phyloP scores from a whole-genome alignment of 805 yeast species.

The Candida fluviatilis region DNA sequence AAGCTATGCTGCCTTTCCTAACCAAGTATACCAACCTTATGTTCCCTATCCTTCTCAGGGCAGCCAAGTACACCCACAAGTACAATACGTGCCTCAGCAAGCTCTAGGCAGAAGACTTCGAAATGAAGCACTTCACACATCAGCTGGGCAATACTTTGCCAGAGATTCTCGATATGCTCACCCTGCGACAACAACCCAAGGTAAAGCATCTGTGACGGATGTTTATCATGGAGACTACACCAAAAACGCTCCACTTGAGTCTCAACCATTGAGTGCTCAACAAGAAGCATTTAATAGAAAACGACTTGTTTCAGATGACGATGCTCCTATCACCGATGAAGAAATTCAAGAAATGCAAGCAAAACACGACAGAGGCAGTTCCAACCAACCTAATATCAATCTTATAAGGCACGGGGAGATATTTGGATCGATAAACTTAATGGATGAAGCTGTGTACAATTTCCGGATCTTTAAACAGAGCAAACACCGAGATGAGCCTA shows the following conservation, averaged over 20 bases:
- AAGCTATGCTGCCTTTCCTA: background rate
- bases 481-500: conserved; percentile 2
- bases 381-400: conserved; percentile 1
- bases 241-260: conserved; percentile 44
- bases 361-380: conserved; percentile 13
- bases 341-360: conserved; percentile 30
- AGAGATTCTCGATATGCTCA: background rate
- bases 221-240: conserved; percentile 45
- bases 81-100: background rate
- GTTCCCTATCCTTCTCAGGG: too few relatives aligned
- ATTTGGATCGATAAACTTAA: conserved; percentile 33
- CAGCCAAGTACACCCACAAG: conserved; percentile 4
- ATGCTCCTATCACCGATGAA: conserved; percentile 25
- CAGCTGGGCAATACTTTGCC: background rate
- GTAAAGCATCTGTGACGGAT: conserved; percentile 36
- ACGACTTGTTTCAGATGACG: conserved; percentile 17
- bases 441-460: conserved; percentile 33
- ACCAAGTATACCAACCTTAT: background rate
- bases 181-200: conserved; percentile 4
- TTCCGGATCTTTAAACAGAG: conserved; percentile 25
- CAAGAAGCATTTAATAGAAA: conserved; percentile 29
- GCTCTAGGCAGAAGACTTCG: conserved; percentile 1
- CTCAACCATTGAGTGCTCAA: conserved; percentile 52
- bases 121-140: conserved; percentile 1
- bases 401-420: conserved; percentile 16